Conservation (phyloP, 208 protist genomes). For the Crithidia fasciculata region DNA sequence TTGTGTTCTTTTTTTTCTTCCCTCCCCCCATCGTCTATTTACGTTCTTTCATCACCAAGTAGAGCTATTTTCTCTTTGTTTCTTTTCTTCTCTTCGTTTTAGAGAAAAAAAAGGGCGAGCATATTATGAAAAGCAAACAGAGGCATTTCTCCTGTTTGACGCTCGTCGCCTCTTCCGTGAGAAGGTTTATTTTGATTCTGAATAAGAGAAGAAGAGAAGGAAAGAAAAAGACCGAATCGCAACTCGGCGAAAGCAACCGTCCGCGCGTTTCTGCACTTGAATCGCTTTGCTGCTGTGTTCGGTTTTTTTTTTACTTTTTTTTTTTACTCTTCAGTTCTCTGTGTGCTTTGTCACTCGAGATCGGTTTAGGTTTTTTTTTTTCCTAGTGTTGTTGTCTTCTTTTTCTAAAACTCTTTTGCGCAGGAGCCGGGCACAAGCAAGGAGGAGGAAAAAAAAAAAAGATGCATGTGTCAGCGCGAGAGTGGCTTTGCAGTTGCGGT, state of each 20-base stretch:
- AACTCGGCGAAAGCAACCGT: no score
- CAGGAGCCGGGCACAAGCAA: no score
- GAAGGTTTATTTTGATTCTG: no score
- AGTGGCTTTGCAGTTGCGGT: no score
- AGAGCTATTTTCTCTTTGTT: conserved; percentile 8
- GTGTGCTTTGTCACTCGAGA: not conserved
- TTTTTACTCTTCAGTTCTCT: conserved; percentile 6
- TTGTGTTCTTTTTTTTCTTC: not conserved
- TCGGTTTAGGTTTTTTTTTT: not conserved
- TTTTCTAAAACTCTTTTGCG: not conserved
- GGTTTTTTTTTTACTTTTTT: conserved; percentile 21
- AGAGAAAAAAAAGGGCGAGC: not conserved
- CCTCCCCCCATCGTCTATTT: not conserved
- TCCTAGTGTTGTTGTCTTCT: not conserved
- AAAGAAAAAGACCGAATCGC: not conserved
- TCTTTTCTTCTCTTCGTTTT: not conserved
- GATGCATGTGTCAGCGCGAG: no score
- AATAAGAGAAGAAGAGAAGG: not conserved
- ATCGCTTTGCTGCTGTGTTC: not conserved
- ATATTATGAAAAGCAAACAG: not conserved
- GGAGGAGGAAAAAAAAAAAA: no score
- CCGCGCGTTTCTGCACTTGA: no score
- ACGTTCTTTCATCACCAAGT: not conserved
- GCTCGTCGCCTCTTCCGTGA: not conserved
- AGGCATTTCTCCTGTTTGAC: not conserved